phyloP scores from a whole-genome alignment of 768 basidiomycete genomes.

The Brasilioporus rufonigricans region DNA sequence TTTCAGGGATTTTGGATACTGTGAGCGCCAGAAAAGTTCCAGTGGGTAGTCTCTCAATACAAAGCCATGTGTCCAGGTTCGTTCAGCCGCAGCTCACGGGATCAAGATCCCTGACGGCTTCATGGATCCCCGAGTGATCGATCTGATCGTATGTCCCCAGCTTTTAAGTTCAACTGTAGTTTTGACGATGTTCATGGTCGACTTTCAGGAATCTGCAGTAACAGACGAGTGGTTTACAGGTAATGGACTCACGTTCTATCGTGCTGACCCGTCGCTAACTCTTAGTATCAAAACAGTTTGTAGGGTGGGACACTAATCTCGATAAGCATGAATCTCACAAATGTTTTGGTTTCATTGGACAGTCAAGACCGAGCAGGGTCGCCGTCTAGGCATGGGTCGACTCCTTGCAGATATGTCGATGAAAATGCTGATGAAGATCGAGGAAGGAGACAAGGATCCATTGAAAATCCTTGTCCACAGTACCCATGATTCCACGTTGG shows the following conservation, averaged over 20 bases:
- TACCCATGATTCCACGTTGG: conserved; percentile 72
- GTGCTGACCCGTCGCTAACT: background rate
- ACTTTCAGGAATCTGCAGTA: conserved; percentile 62
- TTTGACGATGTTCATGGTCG: background rate
- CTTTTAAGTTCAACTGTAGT: background rate
- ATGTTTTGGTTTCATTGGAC: conserved; percentile 12
- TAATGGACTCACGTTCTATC: conserved; percentile 17
- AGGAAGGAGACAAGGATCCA: conserved; percentile 43
- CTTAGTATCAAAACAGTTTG: conserved; percentile 17
- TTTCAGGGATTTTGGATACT: conserved; percentile 74
- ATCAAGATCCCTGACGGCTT: conserved; percentile 72
- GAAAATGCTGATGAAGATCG: conserved; percentile 60
- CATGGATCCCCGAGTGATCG: conserved; percentile 56
- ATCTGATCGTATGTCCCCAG: conserved; percentile 49
- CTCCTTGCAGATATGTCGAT: conserved; percentile 61
- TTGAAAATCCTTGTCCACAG: conserved; percentile 66
- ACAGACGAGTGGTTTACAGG: conserved; percentile 74
- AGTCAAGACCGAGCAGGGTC: conserved; percentile 76
- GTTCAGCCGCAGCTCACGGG: conserved; percentile 69
- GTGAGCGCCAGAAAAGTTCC: conserved; percentile 29
- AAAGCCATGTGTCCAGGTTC: conserved; percentile 41
- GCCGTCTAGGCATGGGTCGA: conserved; percentile 74
- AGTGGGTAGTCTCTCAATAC: background rate
- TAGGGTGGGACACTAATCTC: conserved; percentile 7
- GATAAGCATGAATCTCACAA: background rate